Base-by-base conservation (phyloP, 805 yeast genomes). In the Saccharomyces mikatae region DNA sequence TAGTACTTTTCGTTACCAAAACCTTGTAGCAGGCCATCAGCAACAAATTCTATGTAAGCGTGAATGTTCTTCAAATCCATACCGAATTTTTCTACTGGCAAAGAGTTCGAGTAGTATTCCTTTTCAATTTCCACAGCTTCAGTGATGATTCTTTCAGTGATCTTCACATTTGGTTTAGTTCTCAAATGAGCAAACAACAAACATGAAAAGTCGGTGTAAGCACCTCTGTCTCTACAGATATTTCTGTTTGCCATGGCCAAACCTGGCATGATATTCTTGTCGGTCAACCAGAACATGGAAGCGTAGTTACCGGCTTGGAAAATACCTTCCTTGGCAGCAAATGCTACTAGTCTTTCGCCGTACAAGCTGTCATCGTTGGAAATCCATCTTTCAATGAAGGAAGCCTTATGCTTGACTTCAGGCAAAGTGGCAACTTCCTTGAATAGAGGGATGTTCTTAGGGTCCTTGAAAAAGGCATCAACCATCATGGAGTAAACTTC, bases 251-350 rank as follows among this genome's bases (percentile, higher is more conserved):
- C 91, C 80, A 89, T 89, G 47, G 96, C 89, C 66, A 92, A 80
- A 69, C 98, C 99, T 46, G 98, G 97, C 96, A 92, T 89, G 69
- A 90, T 78, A 69, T 97, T 97, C 72, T 96, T 84, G 81, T 89
- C 89, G 82, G 90, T 90, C 68, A 92, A 83, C 96, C 97, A 89
- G 79, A 91, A 92, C 70, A 92, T 87, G 50, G 97, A 89, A 50
- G 97, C 97, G 71, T 92, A 92, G 3, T 97, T 91, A 59, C 98
- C 97, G 52, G 95, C 84, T 80, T 92, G 89, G 83, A 92, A 92
- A 59, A 92, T 89, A 77, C 97, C 98, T 78, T 92, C 98, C 59
- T 92, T 96, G 59, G 98, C 97, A 60, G 98, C 97, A 68, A 91
- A 92, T 17, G 98, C 98, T 60, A 92, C 94, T 65, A 92, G 81